Evolutionary conservation across 1,284 basidiomycete species (phyloP).

Genomic region (Microbotryum intermedium): DNA sequence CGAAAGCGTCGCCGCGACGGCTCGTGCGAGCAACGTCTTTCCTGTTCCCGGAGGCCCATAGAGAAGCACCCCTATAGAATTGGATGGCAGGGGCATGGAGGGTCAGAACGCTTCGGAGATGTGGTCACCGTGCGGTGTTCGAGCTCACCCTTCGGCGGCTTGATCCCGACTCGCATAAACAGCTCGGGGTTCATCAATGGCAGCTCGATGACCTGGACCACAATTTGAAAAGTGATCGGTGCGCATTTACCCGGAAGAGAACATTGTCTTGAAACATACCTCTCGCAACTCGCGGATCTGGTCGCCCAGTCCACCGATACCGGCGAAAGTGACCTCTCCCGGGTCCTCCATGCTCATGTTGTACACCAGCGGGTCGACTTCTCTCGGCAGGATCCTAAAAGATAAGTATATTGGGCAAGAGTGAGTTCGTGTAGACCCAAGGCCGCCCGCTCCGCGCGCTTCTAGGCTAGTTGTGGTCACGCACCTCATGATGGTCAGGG

Average conservation of each 20-base stretch:
- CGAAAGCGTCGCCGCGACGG: constrained; percentile 88
- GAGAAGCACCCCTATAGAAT: constrained; percentile 53
- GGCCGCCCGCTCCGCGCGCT: not conserved
- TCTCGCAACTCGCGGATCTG: constrained; percentile 95
- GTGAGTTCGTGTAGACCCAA: not conserved
- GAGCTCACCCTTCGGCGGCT: constrained; percentile 74
- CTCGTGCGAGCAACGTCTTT: constrained; percentile 89
- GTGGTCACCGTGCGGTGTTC: not conserved
- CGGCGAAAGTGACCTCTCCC: constrained; percentile 88
- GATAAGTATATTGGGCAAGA: not conserved
- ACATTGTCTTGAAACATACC: constrained; percentile 44
- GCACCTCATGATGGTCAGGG: constrained; percentile 88
- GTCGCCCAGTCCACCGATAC: constrained; percentile 90
- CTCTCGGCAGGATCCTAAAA: constrained; percentile 70
- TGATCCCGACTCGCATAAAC: constrained; percentile 91
- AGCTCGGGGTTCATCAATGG: constrained; percentile 92
- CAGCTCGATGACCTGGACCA: constrained; percentile 76
- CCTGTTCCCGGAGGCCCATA: constrained; percentile 93
- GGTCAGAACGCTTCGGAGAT: too few species aligned
- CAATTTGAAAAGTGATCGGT: too few species aligned
- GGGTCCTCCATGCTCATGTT: constrained; percentile 99
- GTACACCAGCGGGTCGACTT: constrained; percentile 97
- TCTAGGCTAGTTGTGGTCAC: not conserved
- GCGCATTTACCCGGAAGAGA: not conserved
- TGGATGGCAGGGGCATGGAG: too few species aligned